phyloP scores from a whole-genome alignment of 345 rosid species.

The Euclidium syriacum region DNA sequence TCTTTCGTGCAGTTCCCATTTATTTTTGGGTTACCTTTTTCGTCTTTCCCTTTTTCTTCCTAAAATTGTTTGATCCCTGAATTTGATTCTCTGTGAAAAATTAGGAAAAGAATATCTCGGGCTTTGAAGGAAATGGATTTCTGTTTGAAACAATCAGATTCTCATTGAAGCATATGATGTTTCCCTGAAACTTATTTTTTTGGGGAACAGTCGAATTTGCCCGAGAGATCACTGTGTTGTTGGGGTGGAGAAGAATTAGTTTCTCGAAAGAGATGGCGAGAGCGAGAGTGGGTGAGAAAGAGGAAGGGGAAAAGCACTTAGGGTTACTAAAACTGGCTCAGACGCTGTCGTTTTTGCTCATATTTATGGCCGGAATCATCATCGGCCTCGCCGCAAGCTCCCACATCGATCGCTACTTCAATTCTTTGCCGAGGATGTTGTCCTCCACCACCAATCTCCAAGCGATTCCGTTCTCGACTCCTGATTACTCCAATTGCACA shows the following conservation, averaged over 20 bases:
- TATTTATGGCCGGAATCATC: constrained; percentile 77
- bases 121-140: neutral
- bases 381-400: constrained; percentile 68
- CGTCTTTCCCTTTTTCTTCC: neutral
- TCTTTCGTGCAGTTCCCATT: neutral
- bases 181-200: constrained; percentile 18
- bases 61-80: neutral
- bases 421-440: constrained; percentile 36
- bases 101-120: neutral
- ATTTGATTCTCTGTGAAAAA: constrained; percentile 4
- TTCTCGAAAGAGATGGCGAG: constrained; percentile 21
- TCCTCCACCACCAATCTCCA: constrained; percentile 34
- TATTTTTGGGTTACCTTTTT: neutral
- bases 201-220: constrained; percentile 1
- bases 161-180: constrained; percentile 4
- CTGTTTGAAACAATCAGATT: neutral
- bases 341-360: constrained; percentile 59
- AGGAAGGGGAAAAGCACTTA: constrained; percentile 43
- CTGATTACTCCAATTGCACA: constrained; percentile 33
- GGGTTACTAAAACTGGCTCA: constrained; percentile 70
- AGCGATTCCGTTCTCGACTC: constrained; percentile 13
- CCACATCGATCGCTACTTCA: constrained; percentile 57
- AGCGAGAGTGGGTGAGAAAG: constrained; percentile 45
- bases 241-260: neutral
- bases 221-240: neutral